These are phyloP conservation scores for Leishmania aethiopica DNA, from an alignment of 208 protist species.

Conservation along the genomic window DNA sequence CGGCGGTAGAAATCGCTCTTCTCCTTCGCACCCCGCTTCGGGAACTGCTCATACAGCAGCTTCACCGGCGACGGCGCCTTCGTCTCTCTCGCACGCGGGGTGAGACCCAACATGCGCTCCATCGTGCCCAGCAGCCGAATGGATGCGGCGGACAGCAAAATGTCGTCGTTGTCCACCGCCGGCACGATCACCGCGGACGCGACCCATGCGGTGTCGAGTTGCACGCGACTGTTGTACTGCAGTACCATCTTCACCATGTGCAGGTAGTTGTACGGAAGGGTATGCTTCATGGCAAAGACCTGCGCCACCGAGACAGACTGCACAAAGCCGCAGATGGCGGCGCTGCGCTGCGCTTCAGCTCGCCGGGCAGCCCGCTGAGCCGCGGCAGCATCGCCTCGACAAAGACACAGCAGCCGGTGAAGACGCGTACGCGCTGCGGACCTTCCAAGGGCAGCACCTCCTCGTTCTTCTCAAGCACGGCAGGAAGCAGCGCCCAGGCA, in stretches of 20 bases:
- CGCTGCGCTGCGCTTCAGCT: conserved; percentile 52
- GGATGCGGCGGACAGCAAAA: conserved; percentile 74
- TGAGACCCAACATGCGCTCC: conserved; percentile 70
- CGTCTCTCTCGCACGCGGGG: conserved; percentile 71
- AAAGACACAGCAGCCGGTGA: conserved; percentile 74
- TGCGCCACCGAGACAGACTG: conserved; percentile 58
- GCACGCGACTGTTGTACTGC: conserved; percentile 85
- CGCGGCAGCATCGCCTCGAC: conserved; percentile 79
- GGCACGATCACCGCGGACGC: conserved; percentile 42
- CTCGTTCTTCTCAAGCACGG: conserved; percentile 76
- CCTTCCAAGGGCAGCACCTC: conserved; percentile 63
- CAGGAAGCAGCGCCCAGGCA: conserved; percentile 77
- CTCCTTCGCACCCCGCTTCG: conserved; percentile 45
- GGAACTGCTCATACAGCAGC: conserved; percentile 79
- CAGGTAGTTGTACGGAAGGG: conserved; percentile 80
- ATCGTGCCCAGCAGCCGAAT: conserved; percentile 67
- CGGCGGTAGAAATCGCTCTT: conserved; percentile 69
- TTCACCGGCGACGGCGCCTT: conserved; percentile 80
- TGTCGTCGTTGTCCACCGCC: conserved; percentile 69
- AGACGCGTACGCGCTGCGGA: conserved; percentile 77
- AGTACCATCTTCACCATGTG: conserved; percentile 83
- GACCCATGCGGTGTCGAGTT: conserved; percentile 72
- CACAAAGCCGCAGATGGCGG: conserved; percentile 61
- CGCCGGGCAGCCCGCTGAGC: conserved; percentile 64
- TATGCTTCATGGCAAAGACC: conserved; percentile 88